phyloP scores from a whole-genome alignment of 2,329 filamentous ascomycete species.

The Ascocoryne sarcoides region DNA sequence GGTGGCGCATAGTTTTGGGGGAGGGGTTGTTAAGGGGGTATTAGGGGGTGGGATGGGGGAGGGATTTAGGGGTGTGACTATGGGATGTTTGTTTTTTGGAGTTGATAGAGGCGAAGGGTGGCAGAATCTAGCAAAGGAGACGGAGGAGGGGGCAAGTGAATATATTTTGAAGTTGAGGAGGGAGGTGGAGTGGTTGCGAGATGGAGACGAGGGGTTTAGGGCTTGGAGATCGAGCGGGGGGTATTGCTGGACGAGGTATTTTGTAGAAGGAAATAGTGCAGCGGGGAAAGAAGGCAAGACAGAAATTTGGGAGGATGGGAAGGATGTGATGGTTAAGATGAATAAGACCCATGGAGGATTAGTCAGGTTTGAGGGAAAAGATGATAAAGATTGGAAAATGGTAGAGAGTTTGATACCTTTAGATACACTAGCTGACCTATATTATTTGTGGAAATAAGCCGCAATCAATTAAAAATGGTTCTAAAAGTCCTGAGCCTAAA shows the following conservation, averaged over 20 bases:
- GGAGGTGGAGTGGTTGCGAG: background rate
- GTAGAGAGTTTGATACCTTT: too few species aligned
- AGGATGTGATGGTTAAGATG: background rate
- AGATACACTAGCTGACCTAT: too few species aligned
- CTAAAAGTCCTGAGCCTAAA: too few species aligned
- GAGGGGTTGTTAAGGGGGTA: background rate
- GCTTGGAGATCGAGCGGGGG: background rate
- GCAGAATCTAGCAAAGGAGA: background rate
- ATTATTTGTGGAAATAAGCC: too few species aligned
- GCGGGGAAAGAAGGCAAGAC: background rate
- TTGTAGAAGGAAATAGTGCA: background rate
- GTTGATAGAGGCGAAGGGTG: background rate
- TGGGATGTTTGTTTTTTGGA: background rate
- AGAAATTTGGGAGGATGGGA: background rate
- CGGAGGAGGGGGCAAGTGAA: background rate
- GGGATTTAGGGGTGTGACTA: background rate
- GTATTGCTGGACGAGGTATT: background rate
- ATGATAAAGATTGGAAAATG: background rate
- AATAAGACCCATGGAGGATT: background rate
- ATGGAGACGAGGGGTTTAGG: background rate
- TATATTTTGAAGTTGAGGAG: background rate
- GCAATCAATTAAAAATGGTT: too few species aligned
- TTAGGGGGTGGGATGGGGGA: background rate
- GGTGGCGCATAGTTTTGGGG: background rate
- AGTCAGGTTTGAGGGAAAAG: background rate